Conservation (phyloP, 1,284 basidiomycete species). For the Mycosarcoma maydis region DNA sequence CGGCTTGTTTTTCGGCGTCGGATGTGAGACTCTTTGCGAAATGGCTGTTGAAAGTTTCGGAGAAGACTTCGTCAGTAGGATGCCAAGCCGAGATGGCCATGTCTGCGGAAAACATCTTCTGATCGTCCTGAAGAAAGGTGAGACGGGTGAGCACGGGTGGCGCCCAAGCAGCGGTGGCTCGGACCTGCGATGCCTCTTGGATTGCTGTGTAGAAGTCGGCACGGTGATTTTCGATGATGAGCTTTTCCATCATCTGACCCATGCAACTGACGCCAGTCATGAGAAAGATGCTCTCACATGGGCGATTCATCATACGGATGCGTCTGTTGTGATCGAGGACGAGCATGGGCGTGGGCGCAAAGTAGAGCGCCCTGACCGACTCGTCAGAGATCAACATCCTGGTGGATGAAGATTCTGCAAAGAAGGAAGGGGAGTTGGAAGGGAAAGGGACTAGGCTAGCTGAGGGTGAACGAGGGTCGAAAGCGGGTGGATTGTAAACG, state of each 20-base stretch:
- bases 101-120: slow-evolving; percentile 47
- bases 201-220: slow-evolving; percentile 34
- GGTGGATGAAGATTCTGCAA: slow-evolving; percentile 22
- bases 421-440: slow-evolving; percentile 24
- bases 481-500: slow-evolving; percentile 1
- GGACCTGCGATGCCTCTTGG: slow-evolving; percentile 49
- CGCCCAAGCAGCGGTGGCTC: slow-evolving; percentile 38
- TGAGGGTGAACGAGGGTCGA: slow-evolving; percentile 17
- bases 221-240: slow-evolving; percentile 28
- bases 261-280: slow-evolving; percentile 47
- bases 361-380: slow-evolving; percentile 61
- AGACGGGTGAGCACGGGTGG: slow-evolving; percentile 52
- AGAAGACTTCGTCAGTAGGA: slow-evolving; percentile 59
- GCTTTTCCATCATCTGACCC: slow-evolving; percentile 54
- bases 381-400: slow-evolving; percentile 64
- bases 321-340: slow-evolving; percentile 56
- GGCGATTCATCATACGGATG: slow-evolving; percentile 60
- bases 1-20: slow-evolving; percentile 18
- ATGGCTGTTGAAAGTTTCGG: slow-evolving; percentile 43
- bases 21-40: slow-evolving; percentile 13
- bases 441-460: slow-evolving; percentile 29
- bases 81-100: slow-evolving; percentile 59
- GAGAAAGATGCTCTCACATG: slow-evolving; percentile 55
- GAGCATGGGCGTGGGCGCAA: slow-evolving; percentile 59
- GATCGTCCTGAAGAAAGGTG: slow-evolving; percentile 48